These are phyloP conservation scores for Pythium aphanidermatum DNA, from an alignment of 352 stramenopile genomes.

Conservation along the genomic window DNA sequence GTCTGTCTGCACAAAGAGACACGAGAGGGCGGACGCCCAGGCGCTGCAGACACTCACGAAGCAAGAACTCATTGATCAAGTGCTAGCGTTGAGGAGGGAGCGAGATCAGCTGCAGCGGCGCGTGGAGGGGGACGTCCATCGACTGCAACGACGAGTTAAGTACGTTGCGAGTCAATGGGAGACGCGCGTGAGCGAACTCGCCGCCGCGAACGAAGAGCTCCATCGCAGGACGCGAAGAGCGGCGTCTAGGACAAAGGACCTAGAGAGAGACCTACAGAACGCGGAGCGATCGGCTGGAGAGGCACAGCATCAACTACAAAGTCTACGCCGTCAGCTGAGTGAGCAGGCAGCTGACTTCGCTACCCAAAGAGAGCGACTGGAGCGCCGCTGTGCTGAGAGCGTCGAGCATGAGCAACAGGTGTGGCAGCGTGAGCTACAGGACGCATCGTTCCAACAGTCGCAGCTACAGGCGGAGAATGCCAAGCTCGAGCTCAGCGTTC, in stretches of 20 bases:
- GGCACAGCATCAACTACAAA: conserved; percentile 30
- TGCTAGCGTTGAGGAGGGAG: conserved; percentile 30
- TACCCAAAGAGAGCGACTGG: conserved; percentile 25
- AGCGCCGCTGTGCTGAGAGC: conserved; percentile 24
- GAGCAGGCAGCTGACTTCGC: conserved; percentile 24
- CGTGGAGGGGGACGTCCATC: conserved; percentile 34
- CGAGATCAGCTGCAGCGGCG: conserved; percentile 34
- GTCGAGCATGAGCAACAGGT: conserved; percentile 46
- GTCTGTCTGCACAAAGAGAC: no score
- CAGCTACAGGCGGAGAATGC: conserved; percentile 41
- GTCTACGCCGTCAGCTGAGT: conserved; percentile 34
- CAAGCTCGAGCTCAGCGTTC: conserved; percentile 54
- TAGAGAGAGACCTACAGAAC: conserved; percentile 22
- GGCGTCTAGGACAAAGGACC: background rate
- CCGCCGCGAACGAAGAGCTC: conserved; percentile 31
- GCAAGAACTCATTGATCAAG: conserved; percentile 37
- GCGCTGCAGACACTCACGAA: conserved; percentile 25
- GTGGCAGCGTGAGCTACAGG: conserved; percentile 53
- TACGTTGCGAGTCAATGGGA: conserved; percentile 41
- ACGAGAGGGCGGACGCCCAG: conserved; percentile 11
- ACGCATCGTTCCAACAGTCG: conserved; percentile 40
- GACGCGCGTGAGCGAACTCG: conserved; percentile 33
- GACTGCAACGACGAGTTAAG: conserved; percentile 30
- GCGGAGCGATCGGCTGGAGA: conserved; percentile 23
- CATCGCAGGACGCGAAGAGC: conserved; percentile 22